Conservation (phyloP, 208 protist species). For the Trypanosoma scelopori region DNA sequence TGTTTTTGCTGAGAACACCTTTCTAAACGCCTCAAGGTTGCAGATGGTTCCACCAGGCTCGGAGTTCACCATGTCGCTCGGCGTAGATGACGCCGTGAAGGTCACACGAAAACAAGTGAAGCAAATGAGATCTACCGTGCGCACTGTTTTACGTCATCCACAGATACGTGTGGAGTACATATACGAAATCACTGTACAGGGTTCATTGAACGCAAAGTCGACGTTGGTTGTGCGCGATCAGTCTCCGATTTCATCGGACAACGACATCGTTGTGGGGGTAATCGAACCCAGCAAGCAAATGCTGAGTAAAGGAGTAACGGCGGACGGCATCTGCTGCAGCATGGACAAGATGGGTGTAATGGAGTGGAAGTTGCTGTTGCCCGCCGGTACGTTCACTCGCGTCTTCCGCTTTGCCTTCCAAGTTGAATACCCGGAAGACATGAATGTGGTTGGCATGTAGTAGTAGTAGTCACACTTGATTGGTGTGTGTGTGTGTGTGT, state of each 20-base stretch:
- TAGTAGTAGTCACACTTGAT: neutral
- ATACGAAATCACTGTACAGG: conserved; percentile 30
- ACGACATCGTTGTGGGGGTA: conserved; percentile 37
- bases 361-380: conserved; percentile 39
- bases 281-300: conserved; percentile 17
- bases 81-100: conserved; percentile 40
- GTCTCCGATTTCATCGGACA: conserved; percentile 43
- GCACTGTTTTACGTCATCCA: conserved; percentile 5
- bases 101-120: conserved; percentile 31
- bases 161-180: conserved; percentile 11
- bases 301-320: conserved; percentile 14
- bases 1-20: conserved; percentile 49
- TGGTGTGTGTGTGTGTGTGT: no score
- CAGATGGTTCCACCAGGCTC: conserved; percentile 37
- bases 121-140: conserved; percentile 8
- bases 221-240: conserved; percentile 56
- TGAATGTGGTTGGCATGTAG: conserved; percentile 31
- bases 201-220: conserved; percentile 17
- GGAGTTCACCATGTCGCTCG: conserved; percentile 51
- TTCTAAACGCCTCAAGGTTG: conserved; percentile 46
- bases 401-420: conserved; percentile 41
- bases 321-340: conserved; percentile 20
- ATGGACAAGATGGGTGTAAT: conserved; percentile 45
- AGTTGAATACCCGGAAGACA: conserved; percentile 29
- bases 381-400: conserved; percentile 23